Base-by-base conservation (phyloP, 495 filamentous ascomycete genomes). In the Trichoderma erinaceum region DNA sequence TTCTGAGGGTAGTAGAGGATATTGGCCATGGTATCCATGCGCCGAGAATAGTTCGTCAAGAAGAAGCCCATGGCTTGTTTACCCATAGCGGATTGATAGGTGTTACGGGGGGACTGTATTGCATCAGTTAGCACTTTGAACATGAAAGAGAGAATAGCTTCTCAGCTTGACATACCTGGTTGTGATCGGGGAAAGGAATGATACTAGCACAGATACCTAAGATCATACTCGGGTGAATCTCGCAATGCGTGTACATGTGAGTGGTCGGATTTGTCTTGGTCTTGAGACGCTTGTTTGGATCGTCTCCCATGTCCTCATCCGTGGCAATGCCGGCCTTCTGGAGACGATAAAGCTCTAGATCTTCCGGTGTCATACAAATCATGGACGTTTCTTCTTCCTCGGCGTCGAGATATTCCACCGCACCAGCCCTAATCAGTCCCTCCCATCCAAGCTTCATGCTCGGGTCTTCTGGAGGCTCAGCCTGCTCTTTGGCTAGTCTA, bases 41-140 rank as follows among this genome's bases (percentile, higher is more conserved):
- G 92, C 68, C 93, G 88, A 29, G 89, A 85, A 74, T 93, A 98
- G 74, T 98, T 99, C 15, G 96, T 98, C 44, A 98, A 85, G 82
- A 96, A 97, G 68, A 97, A 92, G 73, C 95, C 95, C 96, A 99
- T 99, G 64, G 95, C 95, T 84, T 99, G 95, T 81, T 99, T 99
- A 80, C 95, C 95, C 95, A 99, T 99, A 73, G 95, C 95, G 72
- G 95, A 97, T 75, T 99, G 96, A 79, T 98, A 98, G 4, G 95
- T 99, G 75, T 98, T 98, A 88, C 96, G 86, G 69, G 95, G 95
- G 68, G 93, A 97, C 86, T 92, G 69, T 4, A 66, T 35, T 23
- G 15, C 8, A 29, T 52, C 18, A 66, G 65, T 41, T 18, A 18
- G 6, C 16, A 18, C 4, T 65, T 25, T n/a, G 18, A 50, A 18